Evolutionary conservation across 352 stramenopile genomes (phyloP).

Genomic region (Pythium rhizo-oryzae): DNA sequence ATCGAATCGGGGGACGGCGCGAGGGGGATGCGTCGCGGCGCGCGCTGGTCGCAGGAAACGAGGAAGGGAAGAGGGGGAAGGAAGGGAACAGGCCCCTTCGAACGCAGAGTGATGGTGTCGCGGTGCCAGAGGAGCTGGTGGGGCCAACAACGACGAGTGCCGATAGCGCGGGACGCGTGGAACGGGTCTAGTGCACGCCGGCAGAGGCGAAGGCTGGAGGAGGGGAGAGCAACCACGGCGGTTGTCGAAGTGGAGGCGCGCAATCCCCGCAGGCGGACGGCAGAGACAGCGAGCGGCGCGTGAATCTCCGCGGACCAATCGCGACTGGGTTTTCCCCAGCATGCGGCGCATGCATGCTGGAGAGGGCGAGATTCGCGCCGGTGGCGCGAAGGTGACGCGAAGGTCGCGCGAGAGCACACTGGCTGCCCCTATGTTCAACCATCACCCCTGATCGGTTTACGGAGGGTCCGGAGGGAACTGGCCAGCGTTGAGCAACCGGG

Average conservation of each 20-base stretch:
- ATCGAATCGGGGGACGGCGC: background rate
- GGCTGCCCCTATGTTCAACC: slow-evolving; percentile 33
- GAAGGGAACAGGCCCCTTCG: background rate
- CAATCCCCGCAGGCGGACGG: background rate
- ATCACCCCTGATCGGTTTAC: slow-evolving; percentile 27
- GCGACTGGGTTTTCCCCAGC: background rate
- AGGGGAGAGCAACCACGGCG: background rate
- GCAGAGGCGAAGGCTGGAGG: background rate
- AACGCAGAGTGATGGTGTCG: slow-evolving; percentile 2
- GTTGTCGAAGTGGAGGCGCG: background rate
- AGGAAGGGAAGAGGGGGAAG: background rate
- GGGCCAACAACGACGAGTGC: too few relatives aligned
- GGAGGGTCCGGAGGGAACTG: slow-evolving; percentile 12
- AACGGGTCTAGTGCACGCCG: too few relatives aligned
- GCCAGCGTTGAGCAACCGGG: background rate
- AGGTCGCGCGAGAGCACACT: slow-evolving; percentile 6
- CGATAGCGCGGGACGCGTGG: too few relatives aligned
- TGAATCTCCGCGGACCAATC: slow-evolving; percentile 16
- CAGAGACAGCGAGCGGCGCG: background rate
- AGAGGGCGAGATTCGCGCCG: slow-evolving; percentile 22
- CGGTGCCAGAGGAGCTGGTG: too few relatives aligned
- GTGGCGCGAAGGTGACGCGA: slow-evolving; percentile 12
- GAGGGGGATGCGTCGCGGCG: slow-evolving; percentile 1
- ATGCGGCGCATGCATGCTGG: background rate
- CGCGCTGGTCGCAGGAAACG: slow-evolving; percentile 4